A percentile compares a stretch with the other conserved stretches of the same genome.
Evolutionary conservation across 1,284 basidiomycete species (phyloP).

Genomic region (Cutaneotrichosporon arboriforme): DNA sequence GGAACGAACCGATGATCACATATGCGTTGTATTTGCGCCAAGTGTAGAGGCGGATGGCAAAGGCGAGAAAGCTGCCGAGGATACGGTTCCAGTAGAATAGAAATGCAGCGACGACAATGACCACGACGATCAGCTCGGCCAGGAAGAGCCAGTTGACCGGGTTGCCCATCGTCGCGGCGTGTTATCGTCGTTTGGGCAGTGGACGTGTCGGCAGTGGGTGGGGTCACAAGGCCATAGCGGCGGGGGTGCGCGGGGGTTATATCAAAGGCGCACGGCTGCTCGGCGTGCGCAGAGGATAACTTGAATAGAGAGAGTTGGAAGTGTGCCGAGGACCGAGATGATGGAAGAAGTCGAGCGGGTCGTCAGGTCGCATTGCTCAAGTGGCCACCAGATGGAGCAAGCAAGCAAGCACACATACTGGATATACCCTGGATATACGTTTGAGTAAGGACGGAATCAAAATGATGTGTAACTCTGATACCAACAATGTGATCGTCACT

Average conservation of each 20-base stretch:
- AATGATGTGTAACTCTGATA: background rate
- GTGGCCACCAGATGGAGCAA: too few relatives aligned
- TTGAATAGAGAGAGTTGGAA: too few relatives aligned
- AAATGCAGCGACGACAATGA: constrained; percentile 61
- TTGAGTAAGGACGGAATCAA: background rate
- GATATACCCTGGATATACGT: too few relatives aligned
- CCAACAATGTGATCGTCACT: background rate
- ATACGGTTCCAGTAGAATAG: constrained; percentile 87
- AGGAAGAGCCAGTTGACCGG: constrained; percentile 54
- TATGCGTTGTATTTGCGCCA: constrained; percentile 46
- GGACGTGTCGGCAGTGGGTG: background rate
- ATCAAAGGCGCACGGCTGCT: too few relatives aligned
- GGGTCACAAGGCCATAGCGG: background rate
- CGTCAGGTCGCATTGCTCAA: too few relatives aligned
- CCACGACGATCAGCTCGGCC: constrained; percentile 64
- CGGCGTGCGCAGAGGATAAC: too few relatives aligned
- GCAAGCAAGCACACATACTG: too few relatives aligned
- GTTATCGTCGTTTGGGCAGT: background rate
- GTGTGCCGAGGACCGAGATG: background rate
- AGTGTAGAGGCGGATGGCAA: constrained; percentile 37
- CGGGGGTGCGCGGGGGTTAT: background rate
- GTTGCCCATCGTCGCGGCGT: constrained; percentile 5
- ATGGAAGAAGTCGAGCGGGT: background rate
- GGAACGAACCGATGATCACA: constrained; percentile 60
- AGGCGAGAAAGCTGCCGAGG: constrained; percentile 59